These are phyloP conservation scores for Globisporangium cederbergense DNA, from an alignment of 352 stramenopile genomes.

Conservation along the genomic window DNA sequence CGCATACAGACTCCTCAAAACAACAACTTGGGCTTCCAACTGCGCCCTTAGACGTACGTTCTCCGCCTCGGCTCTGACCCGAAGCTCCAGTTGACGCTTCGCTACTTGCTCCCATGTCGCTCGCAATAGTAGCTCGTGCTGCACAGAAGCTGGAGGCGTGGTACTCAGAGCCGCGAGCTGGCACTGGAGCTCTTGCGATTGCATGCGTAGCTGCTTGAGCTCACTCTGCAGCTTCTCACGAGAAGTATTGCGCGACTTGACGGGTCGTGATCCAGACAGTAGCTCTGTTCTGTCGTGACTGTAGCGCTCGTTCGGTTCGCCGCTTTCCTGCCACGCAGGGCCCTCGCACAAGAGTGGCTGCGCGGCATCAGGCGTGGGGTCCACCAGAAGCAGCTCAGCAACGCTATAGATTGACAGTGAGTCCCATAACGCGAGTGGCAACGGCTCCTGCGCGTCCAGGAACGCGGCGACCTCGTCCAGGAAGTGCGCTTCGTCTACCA, in stretches of 20 bases:
- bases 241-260: slow-evolving; percentile 10
- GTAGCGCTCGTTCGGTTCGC: neutral
- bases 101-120: slow-evolving; percentile 3
- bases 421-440: neutral
- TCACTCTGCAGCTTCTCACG: slow-evolving; percentile 25
- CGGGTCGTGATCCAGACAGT: neutral
- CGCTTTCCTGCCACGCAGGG: neutral
- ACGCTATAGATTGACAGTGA: neutral
- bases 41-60: slow-evolving; percentile 5
- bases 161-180: slow-evolving; percentile 9
- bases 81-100: neutral
- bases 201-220: slow-evolving; percentile 19
- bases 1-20: neutral
- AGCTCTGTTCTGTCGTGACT: neutral
- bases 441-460: neutral
- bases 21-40: neutral
- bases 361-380: neutral
- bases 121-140: slow-evolving; percentile 1
- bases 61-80: neutral
- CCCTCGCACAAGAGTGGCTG: neutral
- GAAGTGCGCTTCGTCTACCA: neutral
- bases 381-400: neutral
- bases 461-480: slow-evolving; percentile 1
- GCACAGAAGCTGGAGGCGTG: neutral
- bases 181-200: slow-evolving; percentile 8